These are phyloP conservation scores for Solanum hybrid DNA, from an alignment of 305 asterid species.

Conservation along the genomic window DNA sequence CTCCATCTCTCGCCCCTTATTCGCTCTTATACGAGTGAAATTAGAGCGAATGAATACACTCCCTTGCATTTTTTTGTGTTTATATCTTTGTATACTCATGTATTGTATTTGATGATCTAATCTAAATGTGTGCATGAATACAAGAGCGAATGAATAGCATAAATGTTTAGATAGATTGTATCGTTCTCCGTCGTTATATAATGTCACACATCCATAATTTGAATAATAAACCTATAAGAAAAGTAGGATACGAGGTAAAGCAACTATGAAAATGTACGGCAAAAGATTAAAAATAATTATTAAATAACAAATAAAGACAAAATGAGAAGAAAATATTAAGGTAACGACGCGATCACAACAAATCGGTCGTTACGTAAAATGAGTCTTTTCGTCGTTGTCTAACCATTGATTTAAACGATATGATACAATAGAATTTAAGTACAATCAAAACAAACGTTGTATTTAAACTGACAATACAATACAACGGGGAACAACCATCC, in stretches of 20 bases:
- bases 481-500: background rate
- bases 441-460: background rate
- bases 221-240: too few species aligned
- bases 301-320: background rate
- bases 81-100: too few species aligned
- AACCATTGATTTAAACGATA: too few species aligned
- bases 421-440: background rate
- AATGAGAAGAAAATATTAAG: background rate
- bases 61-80: background rate
- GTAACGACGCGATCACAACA: background rate
- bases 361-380: too few species aligned
- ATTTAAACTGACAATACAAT: background rate
- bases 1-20: background rate
- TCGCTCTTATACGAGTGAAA: background rate
- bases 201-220: too few species aligned
- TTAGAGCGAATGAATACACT: background rate
- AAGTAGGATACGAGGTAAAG: background rate
- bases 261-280: background rate
- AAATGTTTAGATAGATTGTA: too few species aligned
- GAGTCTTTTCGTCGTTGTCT: too few species aligned
- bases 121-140: background rate
- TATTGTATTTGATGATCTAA: too few species aligned
- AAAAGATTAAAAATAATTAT: too few species aligned
- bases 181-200: too few species aligned
- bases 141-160: background rate